Conservation (phyloP, 495 filamentous ascomycete species). For the Aspergillus kassunensis region DNA sequence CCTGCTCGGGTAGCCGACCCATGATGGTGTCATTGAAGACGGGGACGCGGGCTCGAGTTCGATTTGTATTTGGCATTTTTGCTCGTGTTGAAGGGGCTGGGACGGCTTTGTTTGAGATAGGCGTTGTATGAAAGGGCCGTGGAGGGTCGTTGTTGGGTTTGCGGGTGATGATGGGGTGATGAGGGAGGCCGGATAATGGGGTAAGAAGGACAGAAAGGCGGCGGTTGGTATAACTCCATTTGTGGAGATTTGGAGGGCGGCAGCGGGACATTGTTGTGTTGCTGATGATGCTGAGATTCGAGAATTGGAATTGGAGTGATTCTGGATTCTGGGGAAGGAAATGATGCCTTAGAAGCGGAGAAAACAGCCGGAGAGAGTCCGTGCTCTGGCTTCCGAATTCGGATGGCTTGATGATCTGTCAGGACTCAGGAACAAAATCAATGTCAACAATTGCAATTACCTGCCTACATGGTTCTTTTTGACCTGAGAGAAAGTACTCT, state of each 20-base stretch:
- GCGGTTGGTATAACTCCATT: background rate
- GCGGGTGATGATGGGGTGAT: background rate
- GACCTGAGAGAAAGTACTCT: too few relatives aligned
- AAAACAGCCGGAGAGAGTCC: too few relatives aligned
- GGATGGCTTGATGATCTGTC: too few relatives aligned
- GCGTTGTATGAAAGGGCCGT: background rate
- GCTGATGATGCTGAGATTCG: background rate
- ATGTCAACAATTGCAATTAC: too few relatives aligned
- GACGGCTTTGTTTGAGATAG: background rate
- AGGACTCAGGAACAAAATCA: too few relatives aligned
- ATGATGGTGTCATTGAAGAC: background rate
- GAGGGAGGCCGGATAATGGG: background rate
- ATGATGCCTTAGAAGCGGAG: background rate
- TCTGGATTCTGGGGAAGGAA: background rate
- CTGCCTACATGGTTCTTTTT: too few relatives aligned
- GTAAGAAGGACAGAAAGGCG: background rate
- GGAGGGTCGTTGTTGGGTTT: background rate
- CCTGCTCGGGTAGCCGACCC: background rate
- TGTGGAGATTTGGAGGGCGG: background rate
- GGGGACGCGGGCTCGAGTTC: background rate
- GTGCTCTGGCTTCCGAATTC: too few relatives aligned
- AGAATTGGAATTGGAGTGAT: background rate
- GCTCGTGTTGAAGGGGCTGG: background rate
- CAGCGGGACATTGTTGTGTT: conserved; percentile 2
- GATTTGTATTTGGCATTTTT: too few relatives aligned